A percentile compares a stretch with the other conserved stretches of the same genome.
These are phyloP conservation scores for Mycothermus thermophilus DNA, from an alignment of 495 filamentous ascomycete genomes.

Conservation along the genomic window DNA sequence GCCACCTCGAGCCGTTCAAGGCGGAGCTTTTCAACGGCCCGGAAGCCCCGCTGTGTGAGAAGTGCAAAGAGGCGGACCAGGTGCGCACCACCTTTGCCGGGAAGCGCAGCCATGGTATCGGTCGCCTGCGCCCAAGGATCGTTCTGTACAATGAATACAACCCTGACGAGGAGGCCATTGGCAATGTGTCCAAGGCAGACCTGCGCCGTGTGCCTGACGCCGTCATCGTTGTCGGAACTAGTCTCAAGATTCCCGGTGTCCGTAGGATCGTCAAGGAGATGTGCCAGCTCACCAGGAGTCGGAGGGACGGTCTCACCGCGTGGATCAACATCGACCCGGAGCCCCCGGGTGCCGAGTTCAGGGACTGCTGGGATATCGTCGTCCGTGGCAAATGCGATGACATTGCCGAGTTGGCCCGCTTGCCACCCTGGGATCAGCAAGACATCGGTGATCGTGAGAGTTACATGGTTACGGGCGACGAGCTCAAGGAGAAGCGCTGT, in stretches of 20 bases:
- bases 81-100: slow-evolving; percentile 64
- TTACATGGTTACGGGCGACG: slow-evolving; percentile 26
- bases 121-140: slow-evolving; percentile 78
- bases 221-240: slow-evolving; percentile 88
- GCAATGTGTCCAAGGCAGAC: slow-evolving; percentile 72
- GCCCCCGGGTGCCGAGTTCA: slow-evolving; percentile 70
- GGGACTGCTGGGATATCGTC: slow-evolving; percentile 83
- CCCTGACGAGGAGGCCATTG: slow-evolving; percentile 91
- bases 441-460: slow-evolving; percentile 22
- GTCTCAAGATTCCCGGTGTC: slow-evolving; percentile 85
- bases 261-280: slow-evolving; percentile 80
- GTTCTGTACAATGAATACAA: slow-evolving; percentile 96
- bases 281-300: slow-evolving; percentile 62
- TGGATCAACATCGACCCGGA: slow-evolving; percentile 87
- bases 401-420: slow-evolving; percentile 57
- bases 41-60: slow-evolving; percentile 64
- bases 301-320: slow-evolving; percentile 77
- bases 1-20: slow-evolving; percentile 60
- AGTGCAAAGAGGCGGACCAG: slow-evolving; percentile 60
- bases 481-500: slow-evolving; percentile 24
- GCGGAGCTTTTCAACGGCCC: slow-evolving; percentile 70
- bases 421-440: slow-evolving; percentile 65
- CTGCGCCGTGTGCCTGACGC: slow-evolving; percentile 76
- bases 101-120: slow-evolving; percentile 87
- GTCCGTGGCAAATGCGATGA: slow-evolving; percentile 79